Evolutionary conservation across 2,329 filamentous ascomycete genomes (phyloP), one percentile per base, ranked within the genome.

Genomic region (Aspergillus sp.): DNA sequence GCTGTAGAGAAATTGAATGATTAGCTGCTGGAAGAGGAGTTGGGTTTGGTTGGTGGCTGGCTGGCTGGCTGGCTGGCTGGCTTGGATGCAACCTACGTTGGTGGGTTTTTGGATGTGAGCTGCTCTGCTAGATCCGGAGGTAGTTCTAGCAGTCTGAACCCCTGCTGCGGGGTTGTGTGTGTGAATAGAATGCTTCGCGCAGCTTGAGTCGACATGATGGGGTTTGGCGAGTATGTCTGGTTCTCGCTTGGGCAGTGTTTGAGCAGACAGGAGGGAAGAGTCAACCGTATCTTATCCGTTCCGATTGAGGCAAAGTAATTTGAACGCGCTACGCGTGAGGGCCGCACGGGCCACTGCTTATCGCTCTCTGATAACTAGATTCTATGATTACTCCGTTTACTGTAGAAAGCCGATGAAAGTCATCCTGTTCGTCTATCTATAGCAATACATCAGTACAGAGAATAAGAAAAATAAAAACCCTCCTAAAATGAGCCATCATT

Each of bases 61-160:
- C 20, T 20, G 20, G 20, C 20, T 20, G 20, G 20, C 20, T 20
- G 20, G 20, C 20, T 20, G 20, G 20, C 20, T 20, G 20, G 20
- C 20, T 20, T 20, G 20, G 20, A 20, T 20, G 20, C 20, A 20
- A 20, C 20, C 20, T 20, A 20, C 76, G 63, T 65, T 6, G 76
- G 73, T 36, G 74, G 67, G 59, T 80, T 74, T n/a, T 80, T 75
- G 9, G 80, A 78, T 20, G 81, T 77, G 36, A 88, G 69, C 49
- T 85, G 71, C 39, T 82, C 78, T 12, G 85, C 78, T 39, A 89
- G 67, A 36, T 86, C 83, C 2, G 84, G 74, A 12, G 86, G 82
- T 18, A 89, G 78, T 73, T 89, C 86, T 20, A 89, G 78, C 32
- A 89, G 76, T 45, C 84, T 81, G 69, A 87, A 83, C 22, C 78